phyloP scores from a whole-genome alignment of 257 asterid genomes.

The Hygrophila difformis region DNA sequence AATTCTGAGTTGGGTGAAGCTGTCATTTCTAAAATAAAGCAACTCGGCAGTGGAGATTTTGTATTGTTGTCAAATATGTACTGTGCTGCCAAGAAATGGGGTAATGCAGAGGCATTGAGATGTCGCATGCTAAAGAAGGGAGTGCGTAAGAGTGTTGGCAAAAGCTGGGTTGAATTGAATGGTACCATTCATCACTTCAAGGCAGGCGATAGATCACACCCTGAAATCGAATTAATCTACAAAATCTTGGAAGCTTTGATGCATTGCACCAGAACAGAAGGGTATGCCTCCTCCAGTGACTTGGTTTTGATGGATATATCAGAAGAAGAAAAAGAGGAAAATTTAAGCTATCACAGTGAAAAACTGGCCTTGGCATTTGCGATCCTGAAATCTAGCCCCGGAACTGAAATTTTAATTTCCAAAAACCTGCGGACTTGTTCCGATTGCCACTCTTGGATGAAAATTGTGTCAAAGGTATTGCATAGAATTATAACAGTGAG shows the following conservation, averaged over 20 bases:
- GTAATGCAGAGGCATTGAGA: constrained; percentile 49
- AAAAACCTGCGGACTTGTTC: constrained; percentile 70
- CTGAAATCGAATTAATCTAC: constrained; percentile 44
- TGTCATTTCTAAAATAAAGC: constrained; percentile 36
- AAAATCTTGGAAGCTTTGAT: constrained; percentile 45
- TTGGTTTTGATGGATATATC: constrained; percentile 77
- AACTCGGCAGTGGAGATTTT: constrained; percentile 61
- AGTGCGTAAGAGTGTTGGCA: constrained; percentile 51
- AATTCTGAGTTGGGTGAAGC: constrained; percentile 47
- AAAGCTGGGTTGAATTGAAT: constrained; percentile 62
- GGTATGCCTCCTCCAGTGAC: constrained; percentile 35
- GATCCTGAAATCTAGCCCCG: constrained; percentile 60
- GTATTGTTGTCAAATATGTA: constrained; percentile 57
- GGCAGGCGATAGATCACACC: constrained; percentile 57
- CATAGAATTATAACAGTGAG: constrained; percentile 57
- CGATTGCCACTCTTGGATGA: constrained; percentile 81
- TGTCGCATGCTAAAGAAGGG: constrained; percentile 41
- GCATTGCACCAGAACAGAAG: constrained; percentile 43
- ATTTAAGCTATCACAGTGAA: constrained; percentile 64
- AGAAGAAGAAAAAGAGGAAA: constrained; percentile 80
- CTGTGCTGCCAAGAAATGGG: constrained; percentile 59
- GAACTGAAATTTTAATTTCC: constrained; percentile 45
- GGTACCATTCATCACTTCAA: constrained; percentile 51
- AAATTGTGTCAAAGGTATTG: constrained; percentile 50
- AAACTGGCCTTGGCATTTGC: constrained; percentile 67